Conservation (phyloP, 2,329 filamentous ascomycete species). For the Aspergillus brunneoviolaceus region DNA sequence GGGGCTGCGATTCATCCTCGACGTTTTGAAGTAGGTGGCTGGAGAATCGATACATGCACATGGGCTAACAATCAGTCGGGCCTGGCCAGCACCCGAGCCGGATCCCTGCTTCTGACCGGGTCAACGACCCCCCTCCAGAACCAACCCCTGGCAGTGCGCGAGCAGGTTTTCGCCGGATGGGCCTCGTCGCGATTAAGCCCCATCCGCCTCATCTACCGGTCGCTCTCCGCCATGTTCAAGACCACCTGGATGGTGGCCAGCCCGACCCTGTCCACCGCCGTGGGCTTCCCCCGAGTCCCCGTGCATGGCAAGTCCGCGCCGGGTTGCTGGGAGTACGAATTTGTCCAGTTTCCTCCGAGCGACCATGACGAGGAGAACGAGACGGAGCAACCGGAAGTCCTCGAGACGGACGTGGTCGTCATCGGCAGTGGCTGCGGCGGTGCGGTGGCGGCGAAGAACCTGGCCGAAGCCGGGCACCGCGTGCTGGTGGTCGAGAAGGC, state of each 20-base stretch:
- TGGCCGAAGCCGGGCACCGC: constrained; percentile 71
- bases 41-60: background rate
- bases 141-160: constrained; percentile 55
- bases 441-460: constrained; percentile 74
- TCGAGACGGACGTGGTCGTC: constrained; percentile 80
- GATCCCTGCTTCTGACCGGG: constrained; percentile 59
- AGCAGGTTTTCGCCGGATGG: constrained; percentile 56
- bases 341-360: constrained; percentile 57
- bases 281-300: constrained; percentile 57
- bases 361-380: background rate
- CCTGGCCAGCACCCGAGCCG: constrained; percentile 50
- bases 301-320: constrained; percentile 50
- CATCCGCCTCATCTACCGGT: constrained; percentile 51
- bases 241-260: constrained; percentile 55
- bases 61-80: background rate
- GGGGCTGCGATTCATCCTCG: constrained; percentile 53
- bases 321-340: constrained; percentile 55
- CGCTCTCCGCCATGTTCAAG: constrained; percentile 51
- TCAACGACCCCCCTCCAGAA: constrained; percentile 54
- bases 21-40: constrained; percentile 51
- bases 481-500: constrained; percentile 82
- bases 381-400: constrained; percentile 50
- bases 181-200: constrained; percentile 53
- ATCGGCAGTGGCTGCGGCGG: constrained; percentile 86
- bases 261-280: constrained; percentile 49